phyloP scores from a whole-genome alignment of 768 basidiomycete species.

The Omphalotus guepiniiformis region DNA sequence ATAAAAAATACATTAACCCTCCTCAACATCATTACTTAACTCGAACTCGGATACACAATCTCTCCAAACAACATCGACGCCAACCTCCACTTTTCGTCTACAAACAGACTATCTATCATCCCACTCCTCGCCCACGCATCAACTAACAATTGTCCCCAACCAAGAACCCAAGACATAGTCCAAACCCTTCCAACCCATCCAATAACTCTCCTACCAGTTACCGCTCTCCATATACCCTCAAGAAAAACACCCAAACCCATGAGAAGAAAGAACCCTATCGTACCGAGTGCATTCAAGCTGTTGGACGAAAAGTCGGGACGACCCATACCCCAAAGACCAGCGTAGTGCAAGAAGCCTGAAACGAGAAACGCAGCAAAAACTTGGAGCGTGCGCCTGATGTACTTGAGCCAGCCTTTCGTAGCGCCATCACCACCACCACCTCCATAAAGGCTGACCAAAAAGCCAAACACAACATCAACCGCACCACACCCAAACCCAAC shows the following conservation, averaged over 20 bases:
- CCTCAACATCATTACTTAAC: no score
- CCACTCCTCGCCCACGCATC: slow-evolving; percentile 48
- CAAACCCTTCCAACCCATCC: slow-evolving; percentile 51
- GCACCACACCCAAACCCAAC: slow-evolving; percentile 47
- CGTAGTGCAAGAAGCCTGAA: slow-evolving; percentile 58
- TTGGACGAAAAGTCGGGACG: no score
- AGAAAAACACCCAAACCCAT: slow-evolving; percentile 49
- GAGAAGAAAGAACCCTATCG: slow-evolving; percentile 49
- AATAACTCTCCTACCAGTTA: slow-evolving; percentile 41
- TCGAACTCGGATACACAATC: no score
- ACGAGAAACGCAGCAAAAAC: slow-evolving; percentile 57
- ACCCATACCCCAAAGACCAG: slow-evolving; percentile 56
- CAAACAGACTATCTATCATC: slow-evolving; percentile 27
- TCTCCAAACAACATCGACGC: not conserved
- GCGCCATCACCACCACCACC: slow-evolving; percentile 3
- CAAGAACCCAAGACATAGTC: slow-evolving; percentile 42
- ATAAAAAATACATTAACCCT: no score
- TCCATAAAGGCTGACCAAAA: no score
- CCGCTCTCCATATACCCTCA: slow-evolving; percentile 42
- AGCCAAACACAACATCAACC: slow-evolving; percentile 38
- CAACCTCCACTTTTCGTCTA: not conserved
- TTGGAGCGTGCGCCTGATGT: no score
- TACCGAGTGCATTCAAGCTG: slow-evolving; percentile 1
- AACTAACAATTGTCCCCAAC: slow-evolving; percentile 43
- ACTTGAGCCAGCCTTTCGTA: no score